Conservation (phyloP, 352 stramenopile species). For the Phytophthora cactorum region DNA sequence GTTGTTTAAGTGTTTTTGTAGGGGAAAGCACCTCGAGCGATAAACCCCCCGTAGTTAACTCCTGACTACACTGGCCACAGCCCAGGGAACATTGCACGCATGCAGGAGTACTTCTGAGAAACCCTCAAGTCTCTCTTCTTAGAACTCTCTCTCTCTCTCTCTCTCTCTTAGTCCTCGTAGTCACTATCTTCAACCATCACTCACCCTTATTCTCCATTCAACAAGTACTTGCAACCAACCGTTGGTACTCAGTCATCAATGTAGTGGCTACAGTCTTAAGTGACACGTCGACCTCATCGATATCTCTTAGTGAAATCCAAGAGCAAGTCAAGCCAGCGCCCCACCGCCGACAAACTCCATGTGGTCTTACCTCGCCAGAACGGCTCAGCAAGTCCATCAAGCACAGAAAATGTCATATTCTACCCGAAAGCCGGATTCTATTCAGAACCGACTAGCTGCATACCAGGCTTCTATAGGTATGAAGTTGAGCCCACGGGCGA, state of each 20-base stretch:
- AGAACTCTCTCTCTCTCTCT: background rate
- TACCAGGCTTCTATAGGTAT: no score
- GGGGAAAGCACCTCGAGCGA: background rate
- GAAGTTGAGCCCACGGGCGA: no score
- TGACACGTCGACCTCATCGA: background rate
- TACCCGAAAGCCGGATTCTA: no score
- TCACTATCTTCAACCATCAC: background rate
- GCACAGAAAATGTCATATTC: no score
- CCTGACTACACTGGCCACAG: background rate
- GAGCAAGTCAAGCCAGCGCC: no score
- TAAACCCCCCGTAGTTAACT: background rate
- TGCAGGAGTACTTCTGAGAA: background rate
- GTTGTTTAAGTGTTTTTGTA: background rate
- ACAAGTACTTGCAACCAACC: background rate
- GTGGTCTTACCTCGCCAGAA: no score
- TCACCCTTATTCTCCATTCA: background rate
- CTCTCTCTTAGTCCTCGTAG: background rate
- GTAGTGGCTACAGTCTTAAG: background rate
- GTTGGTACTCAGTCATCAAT: background rate
- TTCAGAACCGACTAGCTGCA: no score
- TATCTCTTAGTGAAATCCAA: background rate
- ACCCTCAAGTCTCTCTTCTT: background rate
- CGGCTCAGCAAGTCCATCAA: no score
- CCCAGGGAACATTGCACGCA: background rate
- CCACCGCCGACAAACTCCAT: no score